Evolutionary conservation across 2,329 filamentous ascomycete species (phyloP), one percentile per base, ranked within the genome.

Genomic region (Endocalyx cinctus): DNA sequence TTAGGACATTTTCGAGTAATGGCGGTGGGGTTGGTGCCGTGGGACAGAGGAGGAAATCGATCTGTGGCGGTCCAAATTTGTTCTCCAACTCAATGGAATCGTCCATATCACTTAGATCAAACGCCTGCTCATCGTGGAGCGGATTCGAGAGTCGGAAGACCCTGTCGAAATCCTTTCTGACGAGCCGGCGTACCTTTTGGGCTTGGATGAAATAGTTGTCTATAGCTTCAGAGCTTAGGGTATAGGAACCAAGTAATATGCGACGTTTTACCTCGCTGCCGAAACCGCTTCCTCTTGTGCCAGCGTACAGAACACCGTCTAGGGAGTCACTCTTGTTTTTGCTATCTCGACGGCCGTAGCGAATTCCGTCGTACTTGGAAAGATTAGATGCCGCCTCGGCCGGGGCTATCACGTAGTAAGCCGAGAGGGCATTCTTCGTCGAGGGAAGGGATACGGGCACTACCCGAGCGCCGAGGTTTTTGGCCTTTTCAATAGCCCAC

Each of bases 181-280:
- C 86, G 13, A 94, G 67, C 34, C 87, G 74, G 2, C 92, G 82
- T 25, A 96, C 78, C 45, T 82, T 83, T 62, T 98, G 92, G 28
- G 92, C 92, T 57, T 95, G 84, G 42, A 95, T 77, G 53, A 98
- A 98, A 61, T 97, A 96, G 57, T 97, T 98, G 58, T 95, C 84
- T 53, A 94, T 92, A 8, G 88, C 88, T 41, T 84, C 79, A 1
- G 90, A 89, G 60, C 87, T 94, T 33, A 98, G 72, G 25, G 82
- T 89, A 56, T 95, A 97, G 0, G 88, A 82, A 12, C 92, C 92
- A 0, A 98, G 74, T 7, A 98, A 63, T 38, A 98, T 94, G 25
- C 92, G 79, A 33, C 87, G 74, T 53, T 83, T 80, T 10, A 96
- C 90, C 60, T 98, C 92, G 6, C 74, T 67, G 6, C 92, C 92